A percentile compares a stretch with the other conserved stretches of the same genome.
Conservation (phyloP, 805 yeast genomes). For the Spencermartinsiella europaea region DNA sequence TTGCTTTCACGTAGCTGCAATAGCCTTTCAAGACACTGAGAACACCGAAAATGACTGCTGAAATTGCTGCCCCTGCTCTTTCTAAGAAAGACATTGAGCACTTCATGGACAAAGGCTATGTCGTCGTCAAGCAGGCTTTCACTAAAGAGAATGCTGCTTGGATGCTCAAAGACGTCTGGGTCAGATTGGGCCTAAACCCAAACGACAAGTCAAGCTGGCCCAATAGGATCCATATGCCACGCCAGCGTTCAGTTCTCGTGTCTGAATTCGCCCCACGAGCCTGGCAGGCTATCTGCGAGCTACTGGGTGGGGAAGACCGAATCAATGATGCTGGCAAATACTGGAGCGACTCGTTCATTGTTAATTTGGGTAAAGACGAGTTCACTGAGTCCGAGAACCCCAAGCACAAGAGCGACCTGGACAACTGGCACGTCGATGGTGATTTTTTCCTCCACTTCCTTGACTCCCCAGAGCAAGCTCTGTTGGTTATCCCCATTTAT, state of each 20-base stretch:
- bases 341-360: slow-evolving; percentile 10
- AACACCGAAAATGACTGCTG: no score
- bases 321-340: slow-evolving; percentile 6
- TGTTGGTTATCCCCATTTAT: slow-evolving; percentile 10
- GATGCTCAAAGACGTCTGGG: slow-evolving; percentile 13
- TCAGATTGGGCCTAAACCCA: slow-evolving; percentile 9
- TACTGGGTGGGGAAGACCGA: slow-evolving; percentile 11
- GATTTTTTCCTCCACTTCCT: slow-evolving; percentile 12
- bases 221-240: slow-evolving; percentile 6
- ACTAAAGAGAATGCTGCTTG: slow-evolving; percentile 9
- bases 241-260: slow-evolving; percentile 7
- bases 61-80: no score
- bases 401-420: slow-evolving; percentile 4
- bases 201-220: slow-evolving; percentile 9
- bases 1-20: no score
- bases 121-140: slow-evolving; percentile 5
- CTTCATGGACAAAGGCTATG: slow-evolving; percentile 9
- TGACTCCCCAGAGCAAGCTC: slow-evolving; percentile 14
- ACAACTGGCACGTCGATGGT: slow-evolving; percentile 14
- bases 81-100: slow-evolving; percentile 4
- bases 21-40: no score
- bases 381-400: slow-evolving; percentile 5
- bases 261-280: slow-evolving; percentile 12
- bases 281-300: slow-evolving; percentile 12
- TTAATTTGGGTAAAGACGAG: slow-evolving; percentile 6